Percentiles rank a stretch among this genome's conserved stretches.
phyloP scores from a whole-genome alignment of 1,139 yeast species.

The Hyphopichia buzzinii region DNA sequence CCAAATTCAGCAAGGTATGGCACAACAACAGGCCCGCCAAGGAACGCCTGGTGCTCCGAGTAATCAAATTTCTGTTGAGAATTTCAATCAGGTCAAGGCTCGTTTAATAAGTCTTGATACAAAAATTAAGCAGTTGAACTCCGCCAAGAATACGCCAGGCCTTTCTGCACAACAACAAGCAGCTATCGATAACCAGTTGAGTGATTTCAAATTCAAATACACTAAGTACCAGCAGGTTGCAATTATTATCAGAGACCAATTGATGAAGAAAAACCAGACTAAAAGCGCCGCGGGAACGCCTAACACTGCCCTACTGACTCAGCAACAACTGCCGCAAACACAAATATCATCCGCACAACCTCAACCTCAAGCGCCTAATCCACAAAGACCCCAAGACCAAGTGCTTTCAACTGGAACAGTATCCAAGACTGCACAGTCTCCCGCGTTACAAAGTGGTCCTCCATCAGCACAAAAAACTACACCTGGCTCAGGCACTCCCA shows the following conservation, averaged over 20 bases:
- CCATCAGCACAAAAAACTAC: not conserved
- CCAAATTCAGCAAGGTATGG: conserved; percentile 7
- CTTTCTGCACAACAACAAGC: conserved; percentile 28
- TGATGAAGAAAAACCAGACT: conserved; percentile 10
- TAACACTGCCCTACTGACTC: not conserved
- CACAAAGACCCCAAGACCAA: conserved; percentile 7
- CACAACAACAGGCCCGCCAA: conserved; percentile 7
- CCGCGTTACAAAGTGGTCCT: not conserved
- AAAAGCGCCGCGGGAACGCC: conserved; percentile 3
- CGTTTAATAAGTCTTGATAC: conserved; percentile 43
- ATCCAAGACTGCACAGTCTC: not conserved
- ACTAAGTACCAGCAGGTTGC: conserved; percentile 40
- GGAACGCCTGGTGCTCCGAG: conserved; percentile 21
- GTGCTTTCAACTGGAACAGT: not conserved
- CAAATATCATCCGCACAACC: conserved; percentile 1
- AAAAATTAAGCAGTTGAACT: conserved; percentile 29
- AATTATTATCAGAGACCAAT: conserved; percentile 36
- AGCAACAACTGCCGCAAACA: conserved; percentile 2
- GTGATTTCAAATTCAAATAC: conserved; percentile 34
- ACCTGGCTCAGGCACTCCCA: conserved; percentile 7
- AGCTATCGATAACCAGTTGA: conserved; percentile 35
- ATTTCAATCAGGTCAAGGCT: conserved; percentile 40
- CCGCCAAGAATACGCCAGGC: conserved; percentile 23
- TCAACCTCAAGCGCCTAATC: not conserved
- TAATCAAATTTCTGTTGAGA: conserved; percentile 36